phyloP scores from a whole-genome alignment of 106 monocot genomes.

The Alisma plantagoaquatica region DNA sequence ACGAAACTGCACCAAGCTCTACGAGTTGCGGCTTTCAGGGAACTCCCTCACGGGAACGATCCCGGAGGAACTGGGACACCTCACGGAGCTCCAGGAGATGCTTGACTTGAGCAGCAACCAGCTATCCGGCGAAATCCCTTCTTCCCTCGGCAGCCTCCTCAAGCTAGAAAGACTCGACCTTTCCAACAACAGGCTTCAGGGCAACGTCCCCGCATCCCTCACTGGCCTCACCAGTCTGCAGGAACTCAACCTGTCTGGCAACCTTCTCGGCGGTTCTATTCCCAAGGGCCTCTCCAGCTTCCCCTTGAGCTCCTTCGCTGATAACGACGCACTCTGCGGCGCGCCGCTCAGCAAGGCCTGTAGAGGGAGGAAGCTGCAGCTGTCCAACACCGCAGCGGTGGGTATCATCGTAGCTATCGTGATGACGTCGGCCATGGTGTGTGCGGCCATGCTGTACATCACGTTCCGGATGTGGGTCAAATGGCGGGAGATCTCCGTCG shows the following conservation, averaged over 20 bases:
- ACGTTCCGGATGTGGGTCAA: slow-evolving; percentile 82
- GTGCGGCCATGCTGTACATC: slow-evolving; percentile 56
- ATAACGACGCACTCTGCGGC: slow-evolving; percentile 52
- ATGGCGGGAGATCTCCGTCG: slow-evolving; percentile 73
- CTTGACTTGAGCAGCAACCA: slow-evolving; percentile 70
- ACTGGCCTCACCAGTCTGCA: slow-evolving; percentile 61
- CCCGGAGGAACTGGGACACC: slow-evolving; percentile 47
- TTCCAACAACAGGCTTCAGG: slow-evolving; percentile 63
- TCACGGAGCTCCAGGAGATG: slow-evolving; percentile 71
- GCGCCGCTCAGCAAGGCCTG: slow-evolving; percentile 27
- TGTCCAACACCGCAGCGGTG: slow-evolving; percentile 35
- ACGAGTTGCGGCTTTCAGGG: slow-evolving; percentile 54
- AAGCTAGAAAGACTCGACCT: slow-evolving; percentile 82
- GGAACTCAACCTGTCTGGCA: slow-evolving; percentile 52
- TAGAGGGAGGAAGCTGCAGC: background rate
- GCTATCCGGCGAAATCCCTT: slow-evolving; percentile 64
- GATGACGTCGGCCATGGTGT: slow-evolving; percentile 49
- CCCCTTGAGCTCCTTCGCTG: slow-evolving; percentile 36
- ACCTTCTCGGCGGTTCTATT: slow-evolving; percentile 51
- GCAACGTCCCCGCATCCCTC: slow-evolving; percentile 51
- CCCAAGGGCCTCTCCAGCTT: slow-evolving; percentile 45
- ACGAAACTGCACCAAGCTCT: slow-evolving; percentile 46
- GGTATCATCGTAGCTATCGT: slow-evolving; percentile 56
- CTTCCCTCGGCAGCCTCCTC: slow-evolving; percentile 49
- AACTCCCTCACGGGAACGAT: slow-evolving; percentile 59